phyloP scores from a whole-genome alignment of 2,329 filamentous ascomycete species.

The Phaeosphaeriaceae sp. region DNA sequence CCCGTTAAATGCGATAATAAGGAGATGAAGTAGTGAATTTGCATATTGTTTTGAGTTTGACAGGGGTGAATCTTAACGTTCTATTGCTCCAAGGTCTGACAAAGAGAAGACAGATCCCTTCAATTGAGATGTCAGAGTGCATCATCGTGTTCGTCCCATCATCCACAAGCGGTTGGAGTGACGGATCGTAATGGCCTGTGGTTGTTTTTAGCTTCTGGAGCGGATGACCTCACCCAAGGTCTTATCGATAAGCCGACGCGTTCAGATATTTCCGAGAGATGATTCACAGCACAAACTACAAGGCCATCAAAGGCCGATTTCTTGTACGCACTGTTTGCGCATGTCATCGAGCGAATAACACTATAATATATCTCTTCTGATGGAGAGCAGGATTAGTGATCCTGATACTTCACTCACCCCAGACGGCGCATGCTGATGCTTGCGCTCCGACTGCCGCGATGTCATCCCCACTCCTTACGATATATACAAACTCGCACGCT shows the following conservation, averaged over 20 bases:
- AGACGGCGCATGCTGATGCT: slow-evolving; percentile 29
- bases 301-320: not conserved
- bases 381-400: not conserved
- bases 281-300: not conserved
- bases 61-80: too few species aligned
- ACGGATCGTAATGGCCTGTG: not conserved
- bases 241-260: not conserved
- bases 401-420: too few species aligned
- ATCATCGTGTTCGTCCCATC: too few species aligned
- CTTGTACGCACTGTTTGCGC: too few species aligned
- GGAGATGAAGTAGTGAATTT: too few species aligned
- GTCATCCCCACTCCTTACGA: slow-evolving; percentile 24
- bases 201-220: not conserved
- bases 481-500: slow-evolving; percentile 26
- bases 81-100: too few species aligned
- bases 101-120: too few species aligned
- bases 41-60: too few species aligned
- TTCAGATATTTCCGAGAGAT: not conserved
- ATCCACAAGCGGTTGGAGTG: not conserved
- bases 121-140: too few species aligned
- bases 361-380: not conserved
- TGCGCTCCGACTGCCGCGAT: slow-evolving; percentile 28
- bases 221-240: not conserved
- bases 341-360: not conserved
- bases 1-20: too few species aligned